Evolutionary conservation across 2,329 filamentous ascomycete species (phyloP).

Genomic region (Epichloe brachyelytri): DNA sequence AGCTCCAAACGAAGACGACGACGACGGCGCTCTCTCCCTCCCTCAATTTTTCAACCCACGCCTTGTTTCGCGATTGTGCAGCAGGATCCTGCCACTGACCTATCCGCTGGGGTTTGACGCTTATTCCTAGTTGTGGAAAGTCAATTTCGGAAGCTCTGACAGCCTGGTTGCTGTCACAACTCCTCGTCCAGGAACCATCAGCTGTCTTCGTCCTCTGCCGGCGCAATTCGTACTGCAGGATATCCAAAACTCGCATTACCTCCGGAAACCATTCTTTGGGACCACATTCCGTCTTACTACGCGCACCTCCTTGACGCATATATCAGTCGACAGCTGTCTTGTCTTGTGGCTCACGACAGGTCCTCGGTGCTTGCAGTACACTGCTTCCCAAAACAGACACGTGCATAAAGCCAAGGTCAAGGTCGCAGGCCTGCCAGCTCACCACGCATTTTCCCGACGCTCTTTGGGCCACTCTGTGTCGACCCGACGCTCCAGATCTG

Average conservation of each 20-base stretch:
- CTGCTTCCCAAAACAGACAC: conserved; percentile 5
- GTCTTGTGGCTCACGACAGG: conserved; percentile 3
- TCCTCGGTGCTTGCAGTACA: conserved; percentile 2
- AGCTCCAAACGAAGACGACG: neutral
- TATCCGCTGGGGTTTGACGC: neutral
- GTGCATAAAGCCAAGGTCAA: conserved; percentile 3
- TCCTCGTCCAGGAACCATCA: neutral
- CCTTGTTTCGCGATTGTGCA: neutral
- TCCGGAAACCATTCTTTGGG: neutral
- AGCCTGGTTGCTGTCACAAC: conserved; percentile 1
- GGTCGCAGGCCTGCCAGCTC: conserved; percentile 7
- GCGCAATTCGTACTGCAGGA: neutral
- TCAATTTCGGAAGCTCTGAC: neutral
- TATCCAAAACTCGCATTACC: neutral
- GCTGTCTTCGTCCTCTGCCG: neutral
- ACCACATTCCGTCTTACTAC: neutral
- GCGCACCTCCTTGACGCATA: neutral
- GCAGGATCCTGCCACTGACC: neutral
- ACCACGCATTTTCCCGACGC: conserved; percentile 3
- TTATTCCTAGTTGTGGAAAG: neutral
- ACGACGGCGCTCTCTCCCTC: neutral
- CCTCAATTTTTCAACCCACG: neutral
- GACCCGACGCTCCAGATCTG: conserved; percentile 6
- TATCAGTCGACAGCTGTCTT: neutral
- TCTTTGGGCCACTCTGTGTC: conserved; percentile 3